Evolutionary conservation across 177 flowering plant genomes (phyloP).

Genomic region (Vitis hybrid): DNA sequence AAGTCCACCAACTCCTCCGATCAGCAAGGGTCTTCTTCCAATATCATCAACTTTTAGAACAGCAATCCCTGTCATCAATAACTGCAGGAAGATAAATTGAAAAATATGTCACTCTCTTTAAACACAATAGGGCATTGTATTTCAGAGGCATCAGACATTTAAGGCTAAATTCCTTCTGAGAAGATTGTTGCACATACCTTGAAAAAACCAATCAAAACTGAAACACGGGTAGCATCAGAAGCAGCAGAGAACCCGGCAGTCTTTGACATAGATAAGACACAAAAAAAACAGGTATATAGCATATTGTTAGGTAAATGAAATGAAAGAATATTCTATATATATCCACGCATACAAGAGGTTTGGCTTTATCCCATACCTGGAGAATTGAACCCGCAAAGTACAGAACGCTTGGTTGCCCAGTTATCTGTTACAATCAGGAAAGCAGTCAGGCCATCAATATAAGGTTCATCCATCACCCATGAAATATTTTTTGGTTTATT

Average conservation of each 20-base stretch:
- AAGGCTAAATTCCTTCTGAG: not conserved
- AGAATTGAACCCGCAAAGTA: constrained; percentile 95
- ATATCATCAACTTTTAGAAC: constrained; percentile 89
- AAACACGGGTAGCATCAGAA: constrained; percentile 87
- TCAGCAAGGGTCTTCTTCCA: constrained; percentile 84
- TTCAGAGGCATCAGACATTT: not conserved
- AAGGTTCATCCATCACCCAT: not conserved
- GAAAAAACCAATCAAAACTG: constrained; percentile 84
- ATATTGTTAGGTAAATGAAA: not conserved
- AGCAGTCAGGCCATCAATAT: constrained; percentile 7
- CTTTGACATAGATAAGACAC: constrained; percentile 25
- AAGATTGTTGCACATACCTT: constrained; percentile 47
- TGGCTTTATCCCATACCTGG: constrained; percentile 54
- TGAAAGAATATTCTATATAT: not conserved
- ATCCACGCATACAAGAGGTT: not conserved
- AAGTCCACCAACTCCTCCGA: constrained; percentile 87
- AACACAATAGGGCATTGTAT: too few relatives aligned
- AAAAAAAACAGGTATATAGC: not conserved
- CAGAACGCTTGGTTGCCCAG: constrained; percentile 97
- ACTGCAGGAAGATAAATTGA: constrained; percentile 40
- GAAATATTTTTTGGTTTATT: not conserved
- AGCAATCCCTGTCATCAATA: constrained; percentile 86
- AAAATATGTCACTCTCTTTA: not conserved
- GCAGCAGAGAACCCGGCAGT: constrained; percentile 98
- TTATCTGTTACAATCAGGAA: constrained; percentile 59